phyloP scores from a whole-genome alignment of 1,284 basidiomycete species.

The Cryptococcus wingfieldii region DNA sequence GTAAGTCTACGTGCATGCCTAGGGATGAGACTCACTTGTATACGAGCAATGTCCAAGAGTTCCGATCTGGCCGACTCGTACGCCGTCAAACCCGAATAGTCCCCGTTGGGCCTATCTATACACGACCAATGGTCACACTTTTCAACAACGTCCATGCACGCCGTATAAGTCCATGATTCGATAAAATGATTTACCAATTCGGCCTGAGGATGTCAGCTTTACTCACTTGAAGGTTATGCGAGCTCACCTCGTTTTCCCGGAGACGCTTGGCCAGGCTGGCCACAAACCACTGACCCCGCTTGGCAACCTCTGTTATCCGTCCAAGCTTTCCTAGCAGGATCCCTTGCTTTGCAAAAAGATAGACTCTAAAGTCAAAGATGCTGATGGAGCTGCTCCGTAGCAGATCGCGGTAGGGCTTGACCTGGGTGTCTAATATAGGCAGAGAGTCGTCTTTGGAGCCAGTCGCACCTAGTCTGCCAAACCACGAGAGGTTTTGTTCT shows the following conservation, averaged over 20 bases:
- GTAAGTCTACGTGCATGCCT: background rate
- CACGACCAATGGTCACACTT: constrained; percentile 73
- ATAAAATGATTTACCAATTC: constrained; percentile 74
- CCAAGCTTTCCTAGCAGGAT: constrained; percentile 69
- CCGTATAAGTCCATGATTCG: constrained; percentile 91
- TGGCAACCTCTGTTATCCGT: constrained; percentile 78
- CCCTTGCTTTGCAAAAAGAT: constrained; percentile 83
- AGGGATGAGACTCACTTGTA: constrained; percentile 27
- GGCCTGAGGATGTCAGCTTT: constrained; percentile 50
- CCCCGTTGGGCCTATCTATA: constrained; percentile 45
- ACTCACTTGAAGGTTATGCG: background rate
- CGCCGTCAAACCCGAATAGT: constrained; percentile 57
- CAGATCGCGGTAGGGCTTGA: constrained; percentile 83
- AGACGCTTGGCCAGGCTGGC: constrained; percentile 49
- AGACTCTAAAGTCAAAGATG: constrained; percentile 89
- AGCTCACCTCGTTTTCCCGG: constrained; percentile 66
- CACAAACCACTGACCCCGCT: constrained; percentile 53
- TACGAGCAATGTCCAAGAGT: constrained; percentile 43
- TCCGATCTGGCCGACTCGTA: constrained; percentile 45
- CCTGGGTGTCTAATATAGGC: constrained; percentile 70
- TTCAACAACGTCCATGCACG: constrained; percentile 78
- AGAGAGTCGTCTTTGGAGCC: constrained; percentile 67
- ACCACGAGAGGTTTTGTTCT: constrained; percentile 85
- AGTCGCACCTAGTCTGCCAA: constrained; percentile 66
- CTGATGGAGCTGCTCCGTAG: constrained; percentile 88